A percentile compares a stretch with the other conserved stretches of the same genome.
phyloP scores from a whole-genome alignment of 345 rosid species.

The Passiflora organensis region DNA sequence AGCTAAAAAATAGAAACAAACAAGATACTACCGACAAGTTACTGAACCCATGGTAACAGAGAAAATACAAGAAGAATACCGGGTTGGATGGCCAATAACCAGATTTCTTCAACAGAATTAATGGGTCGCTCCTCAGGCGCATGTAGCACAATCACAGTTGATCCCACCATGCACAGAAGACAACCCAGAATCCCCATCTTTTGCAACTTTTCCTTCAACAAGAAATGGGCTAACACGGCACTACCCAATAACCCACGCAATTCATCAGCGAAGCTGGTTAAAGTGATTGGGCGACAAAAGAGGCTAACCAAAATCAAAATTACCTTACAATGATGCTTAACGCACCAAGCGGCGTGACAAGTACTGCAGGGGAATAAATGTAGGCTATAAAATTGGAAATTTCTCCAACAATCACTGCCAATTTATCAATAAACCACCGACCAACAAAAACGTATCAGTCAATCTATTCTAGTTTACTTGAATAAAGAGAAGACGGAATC shows the following conservation, averaged over 20 bases:
- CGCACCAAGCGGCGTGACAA: slow-evolving; percentile 76
- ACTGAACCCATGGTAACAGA: not conserved
- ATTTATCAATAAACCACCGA: not conserved
- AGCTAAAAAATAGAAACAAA: slow-evolving; percentile 1
- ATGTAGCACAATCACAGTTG: slow-evolving; percentile 66
- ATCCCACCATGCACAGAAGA: slow-evolving; percentile 67
- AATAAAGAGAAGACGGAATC: no score
- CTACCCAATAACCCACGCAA: slow-evolving; percentile 30
- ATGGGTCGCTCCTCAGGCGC: slow-evolving; percentile 53
- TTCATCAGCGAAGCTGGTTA: not conserved
- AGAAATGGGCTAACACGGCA: slow-evolving; percentile 68
- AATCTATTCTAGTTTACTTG: no score
- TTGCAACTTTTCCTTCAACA: slow-evolving; percentile 62
- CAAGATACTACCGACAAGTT: no score
- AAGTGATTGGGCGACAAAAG: not conserved
- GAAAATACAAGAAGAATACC: slow-evolving; percentile 29
- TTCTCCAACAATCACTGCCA: slow-evolving; percentile 82
- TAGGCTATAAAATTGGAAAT: slow-evolving; percentile 65
- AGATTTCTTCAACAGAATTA: slow-evolving; percentile 55
- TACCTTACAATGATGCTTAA: slow-evolving; percentile 74
- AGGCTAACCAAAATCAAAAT: not conserved
- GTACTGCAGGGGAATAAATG: slow-evolving; percentile 68
- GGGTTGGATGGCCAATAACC: slow-evolving; percentile 71
- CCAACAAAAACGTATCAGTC: no score
- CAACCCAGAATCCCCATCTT: slow-evolving; percentile 76